These are phyloP conservation scores for Thuidium tamariscinum DNA, from an alignment of 225 moss, liverwort and hornwort species.

Conservation along the genomic window DNA sequence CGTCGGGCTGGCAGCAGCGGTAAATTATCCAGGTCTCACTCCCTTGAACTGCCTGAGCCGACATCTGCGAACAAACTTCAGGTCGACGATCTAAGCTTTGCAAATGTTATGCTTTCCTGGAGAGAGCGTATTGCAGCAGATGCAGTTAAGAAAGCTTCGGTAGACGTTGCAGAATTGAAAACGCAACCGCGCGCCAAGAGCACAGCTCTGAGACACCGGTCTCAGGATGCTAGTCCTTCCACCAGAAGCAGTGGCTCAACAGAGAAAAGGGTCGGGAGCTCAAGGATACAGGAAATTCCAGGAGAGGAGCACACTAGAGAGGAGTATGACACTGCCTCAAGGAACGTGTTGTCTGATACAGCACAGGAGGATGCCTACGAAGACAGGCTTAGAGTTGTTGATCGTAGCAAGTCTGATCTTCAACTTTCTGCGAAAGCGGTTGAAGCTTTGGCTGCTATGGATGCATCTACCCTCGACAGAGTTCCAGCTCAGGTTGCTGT, in stretches of 20 bases:
- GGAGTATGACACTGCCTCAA: neutral
- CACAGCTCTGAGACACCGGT: neutral
- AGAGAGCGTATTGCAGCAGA: slow-evolving; percentile 50
- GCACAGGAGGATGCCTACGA: neutral
- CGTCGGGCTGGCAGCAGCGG: slow-evolving; percentile 7
- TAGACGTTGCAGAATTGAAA: slow-evolving; percentile 10
- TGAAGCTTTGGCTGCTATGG: slow-evolving; percentile 11
- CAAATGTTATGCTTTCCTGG: slow-evolving; percentile 46
- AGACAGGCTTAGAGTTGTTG: slow-evolving; percentile 2
- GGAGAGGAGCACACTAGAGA: neutral
- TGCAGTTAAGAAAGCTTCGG: slow-evolving; percentile 22
- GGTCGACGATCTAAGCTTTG: slow-evolving; percentile 28
- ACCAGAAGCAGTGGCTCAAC: neutral
- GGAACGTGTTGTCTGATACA: neutral
- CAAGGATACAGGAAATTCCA: neutral
- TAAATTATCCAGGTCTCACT: slow-evolving; percentile 16
- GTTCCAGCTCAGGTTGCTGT: slow-evolving; percentile 45
- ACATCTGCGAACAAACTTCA: neutral
- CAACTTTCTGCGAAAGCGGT: slow-evolving; percentile 12
- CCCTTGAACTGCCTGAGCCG: slow-evolving; percentile 16
- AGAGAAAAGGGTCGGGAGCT: neutral
- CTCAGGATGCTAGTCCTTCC: slow-evolving; percentile 14
- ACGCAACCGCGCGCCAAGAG: neutral
- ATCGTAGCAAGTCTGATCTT: slow-evolving; percentile 29
- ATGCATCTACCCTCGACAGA: slow-evolving; percentile 2